Evolutionary conservation across 495 filamentous ascomycete species (phyloP).

Genomic region (Haplographium delicatum): DNA sequence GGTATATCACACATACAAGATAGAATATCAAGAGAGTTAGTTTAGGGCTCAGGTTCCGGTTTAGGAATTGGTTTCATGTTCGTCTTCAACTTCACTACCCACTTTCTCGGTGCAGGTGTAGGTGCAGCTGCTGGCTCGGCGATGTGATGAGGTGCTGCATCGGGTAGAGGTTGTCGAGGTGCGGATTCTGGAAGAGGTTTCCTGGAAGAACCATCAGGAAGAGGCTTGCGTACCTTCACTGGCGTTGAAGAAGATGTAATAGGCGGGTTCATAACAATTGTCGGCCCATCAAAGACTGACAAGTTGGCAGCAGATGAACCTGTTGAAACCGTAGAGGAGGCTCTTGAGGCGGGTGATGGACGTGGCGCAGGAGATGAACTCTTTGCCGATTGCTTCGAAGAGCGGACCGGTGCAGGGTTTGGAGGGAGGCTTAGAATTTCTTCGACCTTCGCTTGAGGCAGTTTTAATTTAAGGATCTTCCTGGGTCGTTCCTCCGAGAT

Average conservation of each 20-base stretch:
- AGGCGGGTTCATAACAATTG: too few species aligned
- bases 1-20: not conserved
- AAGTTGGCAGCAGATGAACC: not conserved
- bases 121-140: not conserved
- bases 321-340: not conserved
- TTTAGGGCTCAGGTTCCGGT: not conserved
- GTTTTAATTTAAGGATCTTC: conserved; percentile 13
- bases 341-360: conserved; percentile 7
- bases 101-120: not conserved
- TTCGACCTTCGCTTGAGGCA: conserved; percentile 3
- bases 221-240: conserved; percentile 3
- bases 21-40: not conserved
- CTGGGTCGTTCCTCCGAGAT: conserved; percentile 9
- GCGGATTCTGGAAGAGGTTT: conserved; percentile 11
- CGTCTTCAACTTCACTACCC: conserved; percentile 12
- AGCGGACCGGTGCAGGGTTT: not conserved
- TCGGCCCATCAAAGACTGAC: too few species aligned
- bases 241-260: too few species aligned
- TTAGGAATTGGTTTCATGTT: not conserved
- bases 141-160: not conserved
- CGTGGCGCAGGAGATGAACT: conserved; percentile 7
- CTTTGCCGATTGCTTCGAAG: not conserved
- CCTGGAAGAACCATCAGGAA: conserved; percentile 1
- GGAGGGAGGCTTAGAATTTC: conserved; percentile 11
- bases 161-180: not conserved